phyloP scores from a whole-genome alignment of 2,329 filamentous ascomycete species.

The Cercospora berteroae region DNA sequence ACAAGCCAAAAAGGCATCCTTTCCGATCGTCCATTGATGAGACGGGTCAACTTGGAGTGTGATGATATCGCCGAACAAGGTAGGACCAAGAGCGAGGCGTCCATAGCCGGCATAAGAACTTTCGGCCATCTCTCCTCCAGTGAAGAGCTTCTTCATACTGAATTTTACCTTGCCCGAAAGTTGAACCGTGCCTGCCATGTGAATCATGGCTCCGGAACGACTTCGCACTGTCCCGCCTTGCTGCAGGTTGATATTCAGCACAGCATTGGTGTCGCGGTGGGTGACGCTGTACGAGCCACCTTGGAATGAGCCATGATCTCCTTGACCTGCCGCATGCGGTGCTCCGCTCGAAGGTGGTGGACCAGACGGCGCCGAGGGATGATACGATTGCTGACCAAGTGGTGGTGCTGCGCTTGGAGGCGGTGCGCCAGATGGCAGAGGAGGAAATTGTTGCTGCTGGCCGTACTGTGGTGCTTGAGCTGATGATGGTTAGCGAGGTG shows the following conservation, averaged over 20 bases:
- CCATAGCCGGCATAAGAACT: constrained; percentile 84
- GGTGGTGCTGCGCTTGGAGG: constrained; percentile 28
- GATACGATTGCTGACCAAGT: background rate
- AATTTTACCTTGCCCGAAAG: constrained; percentile 80
- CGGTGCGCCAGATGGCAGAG: constrained; percentile 29
- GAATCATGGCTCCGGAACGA: constrained; percentile 84
- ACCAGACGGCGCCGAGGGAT: constrained; percentile 32
- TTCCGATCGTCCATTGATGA: constrained; percentile 76
- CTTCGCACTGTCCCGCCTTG: constrained; percentile 77
- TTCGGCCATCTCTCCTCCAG: constrained; percentile 71
- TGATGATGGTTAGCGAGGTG: background rate
- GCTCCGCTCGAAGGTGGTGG: constrained; percentile 31
- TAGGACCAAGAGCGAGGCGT: constrained; percentile 77
- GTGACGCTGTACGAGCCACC: constrained; percentile 88
- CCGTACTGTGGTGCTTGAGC: constrained; percentile 27
- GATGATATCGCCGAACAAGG: constrained; percentile 77
- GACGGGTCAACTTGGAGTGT: constrained; percentile 68
- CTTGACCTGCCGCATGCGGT: constrained; percentile 16
- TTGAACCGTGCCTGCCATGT: constrained; percentile 81
- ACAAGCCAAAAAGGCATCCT: constrained; percentile 79
- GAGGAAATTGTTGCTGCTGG: constrained; percentile 31
- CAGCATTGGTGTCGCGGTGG: constrained; percentile 82
- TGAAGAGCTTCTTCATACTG: constrained; percentile 79
- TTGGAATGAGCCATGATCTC: constrained; percentile 85
- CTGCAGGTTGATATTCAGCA: constrained; percentile 81